These are phyloP conservation scores for Penicillium capsulatum DNA, from an alignment of 2,329 filamentous ascomycete species.

Conservation along the genomic window DNA sequence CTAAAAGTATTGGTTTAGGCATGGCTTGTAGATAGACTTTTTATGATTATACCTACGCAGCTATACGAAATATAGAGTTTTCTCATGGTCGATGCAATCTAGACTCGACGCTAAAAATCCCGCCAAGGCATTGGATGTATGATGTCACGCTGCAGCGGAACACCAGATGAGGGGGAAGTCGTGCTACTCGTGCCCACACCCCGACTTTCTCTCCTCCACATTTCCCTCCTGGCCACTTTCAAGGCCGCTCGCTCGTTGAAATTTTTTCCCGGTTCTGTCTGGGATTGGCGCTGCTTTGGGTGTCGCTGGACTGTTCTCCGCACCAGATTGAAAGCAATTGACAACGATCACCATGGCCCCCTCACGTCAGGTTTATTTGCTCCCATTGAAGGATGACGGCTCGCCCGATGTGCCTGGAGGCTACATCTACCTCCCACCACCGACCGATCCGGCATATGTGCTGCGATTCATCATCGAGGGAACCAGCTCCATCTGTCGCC, in stretches of 20 bases:
- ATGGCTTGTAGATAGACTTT: slow-evolving; percentile 19
- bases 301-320: neutral
- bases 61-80: slow-evolving; percentile 6
- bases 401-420: slow-evolving; percentile 82
- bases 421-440: slow-evolving; percentile 87
- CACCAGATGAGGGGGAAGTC: slow-evolving; percentile 8
- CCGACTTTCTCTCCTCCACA: slow-evolving; percentile 2
- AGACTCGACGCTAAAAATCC: slow-evolving; percentile 15
- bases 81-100: slow-evolving; percentile 1
- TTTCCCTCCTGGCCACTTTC: slow-evolving; percentile 6
- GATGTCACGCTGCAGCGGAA: slow-evolving; percentile 14
- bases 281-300: slow-evolving; percentile 1
- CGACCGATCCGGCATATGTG: slow-evolving; percentile 65
- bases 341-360: slow-evolving; percentile 19
- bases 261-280: slow-evolving; percentile 1
- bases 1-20: slow-evolving; percentile 4
- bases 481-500: slow-evolving; percentile 88
- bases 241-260: slow-evolving; percentile 14
- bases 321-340: neutral
- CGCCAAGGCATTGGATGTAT: slow-evolving; percentile 12
- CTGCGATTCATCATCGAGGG: slow-evolving; percentile 90
- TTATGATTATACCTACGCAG: slow-evolving; percentile 22
- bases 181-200: neutral
- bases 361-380: slow-evolving; percentile 65
- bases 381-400: slow-evolving; percentile 88